phyloP scores from a whole-genome alignment of 345 rosid genomes.

The Pistacia atlantica region DNA sequence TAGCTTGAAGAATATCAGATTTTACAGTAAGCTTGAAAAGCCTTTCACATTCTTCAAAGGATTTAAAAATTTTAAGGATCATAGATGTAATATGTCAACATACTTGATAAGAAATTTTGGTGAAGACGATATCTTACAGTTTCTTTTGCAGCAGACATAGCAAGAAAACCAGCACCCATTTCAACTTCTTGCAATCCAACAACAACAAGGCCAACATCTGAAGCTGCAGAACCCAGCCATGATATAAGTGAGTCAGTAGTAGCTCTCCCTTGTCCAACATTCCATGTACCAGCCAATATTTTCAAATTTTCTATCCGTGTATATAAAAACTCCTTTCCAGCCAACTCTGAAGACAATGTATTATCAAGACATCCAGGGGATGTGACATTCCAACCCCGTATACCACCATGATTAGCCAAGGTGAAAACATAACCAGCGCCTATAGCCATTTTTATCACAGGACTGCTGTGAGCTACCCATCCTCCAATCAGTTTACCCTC shows the following conservation, averaged over 20 bases:
- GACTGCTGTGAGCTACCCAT: slow-evolving; percentile 78
- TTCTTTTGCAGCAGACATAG: slow-evolving; percentile 90
- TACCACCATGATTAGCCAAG: slow-evolving; percentile 81
- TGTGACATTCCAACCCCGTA: slow-evolving; percentile 77
- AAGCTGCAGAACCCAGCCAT: slow-evolving; percentile 68
- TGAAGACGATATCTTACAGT: slow-evolving; percentile 53
- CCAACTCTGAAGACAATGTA: slow-evolving; percentile 58
- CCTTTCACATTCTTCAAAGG: not conserved
- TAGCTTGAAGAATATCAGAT: not conserved
- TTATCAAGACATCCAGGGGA: slow-evolving; percentile 76
- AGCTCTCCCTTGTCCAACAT: slow-evolving; percentile 81
- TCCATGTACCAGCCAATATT: slow-evolving; percentile 74
- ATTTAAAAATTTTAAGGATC: not conserved
- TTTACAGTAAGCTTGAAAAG: not conserved
- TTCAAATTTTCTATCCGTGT: slow-evolving; percentile 62
- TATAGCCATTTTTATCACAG: slow-evolving; percentile 62
- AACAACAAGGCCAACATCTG: slow-evolving; percentile 70
- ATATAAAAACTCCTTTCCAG: slow-evolving; percentile 58
- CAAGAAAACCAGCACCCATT: slow-evolving; percentile 91
- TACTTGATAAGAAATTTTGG: slow-evolving; percentile 11
- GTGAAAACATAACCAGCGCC: slow-evolving; percentile 72
- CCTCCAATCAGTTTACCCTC: slow-evolving; percentile 66
- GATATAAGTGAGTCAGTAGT: slow-evolving; percentile 61
- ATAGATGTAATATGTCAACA: not conserved
- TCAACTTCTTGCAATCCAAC: slow-evolving; percentile 88